Conservation (phyloP, 1,284 basidiomycete species). For the Apiotrichum domesticum region DNA sequence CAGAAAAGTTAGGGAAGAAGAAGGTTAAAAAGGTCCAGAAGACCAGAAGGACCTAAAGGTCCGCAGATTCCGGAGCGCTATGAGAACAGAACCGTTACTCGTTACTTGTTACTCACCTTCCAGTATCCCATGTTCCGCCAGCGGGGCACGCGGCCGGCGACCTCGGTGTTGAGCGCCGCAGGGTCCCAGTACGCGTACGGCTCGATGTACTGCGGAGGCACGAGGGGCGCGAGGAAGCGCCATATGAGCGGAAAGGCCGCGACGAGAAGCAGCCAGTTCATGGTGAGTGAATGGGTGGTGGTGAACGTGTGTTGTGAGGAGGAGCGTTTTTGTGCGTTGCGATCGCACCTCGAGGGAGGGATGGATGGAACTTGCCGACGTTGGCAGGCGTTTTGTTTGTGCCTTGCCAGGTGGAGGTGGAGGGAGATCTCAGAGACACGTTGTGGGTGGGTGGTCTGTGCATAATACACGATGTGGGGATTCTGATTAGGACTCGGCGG, state of each 20-base stretch:
- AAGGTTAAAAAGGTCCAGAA: no score
- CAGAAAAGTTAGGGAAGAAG: no score
- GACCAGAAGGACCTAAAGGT: no score
- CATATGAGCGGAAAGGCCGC: constrained; percentile 27
- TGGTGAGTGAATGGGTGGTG: neutral
- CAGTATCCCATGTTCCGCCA: constrained; percentile 46
- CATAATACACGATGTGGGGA: no score
- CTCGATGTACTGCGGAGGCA: constrained; percentile 28
- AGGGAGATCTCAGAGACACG: no score
- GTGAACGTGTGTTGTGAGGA: neutral
- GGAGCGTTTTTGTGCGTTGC: no score
- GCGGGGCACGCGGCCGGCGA: constrained; percentile 10
- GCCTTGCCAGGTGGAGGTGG: no score
- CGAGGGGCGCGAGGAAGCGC: constrained; percentile 18
- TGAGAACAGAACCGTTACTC: neutral
- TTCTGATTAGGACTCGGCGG: no score
- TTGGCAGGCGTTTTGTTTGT: no score
- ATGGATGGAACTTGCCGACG: neutral
- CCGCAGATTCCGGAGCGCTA: no score
- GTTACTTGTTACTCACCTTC: constrained; percentile 20
- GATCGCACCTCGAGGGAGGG: no score
- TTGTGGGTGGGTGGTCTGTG: no score
- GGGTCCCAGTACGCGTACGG: constrained; percentile 35
- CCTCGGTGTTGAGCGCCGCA: constrained; percentile 21
- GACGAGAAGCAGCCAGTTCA: constrained; percentile 19